Base-by-base conservation (phyloP, 192 early-diverging fungal species). In the Umbelopsis sp. region DNA sequence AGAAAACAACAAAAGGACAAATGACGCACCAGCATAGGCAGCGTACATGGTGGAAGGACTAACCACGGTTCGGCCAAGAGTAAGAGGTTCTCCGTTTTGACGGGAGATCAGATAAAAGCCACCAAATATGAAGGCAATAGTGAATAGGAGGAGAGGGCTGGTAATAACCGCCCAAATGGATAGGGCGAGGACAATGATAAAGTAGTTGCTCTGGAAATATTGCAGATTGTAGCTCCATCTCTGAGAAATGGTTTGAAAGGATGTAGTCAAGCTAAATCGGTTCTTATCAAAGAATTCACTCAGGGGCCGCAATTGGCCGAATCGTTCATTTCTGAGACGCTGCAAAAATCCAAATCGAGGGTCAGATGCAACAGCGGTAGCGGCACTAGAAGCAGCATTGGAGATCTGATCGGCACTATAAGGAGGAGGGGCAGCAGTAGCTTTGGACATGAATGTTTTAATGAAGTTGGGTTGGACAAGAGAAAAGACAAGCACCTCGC, bases 201-300 rank as follows among this genome's bases (percentile, higher is more conserved):
- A 75, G 67, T 89, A 89, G 74, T 89, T 89, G 33, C 79, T 78
- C 64, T 87, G 85, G 71, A 84, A 89, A 51, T 89, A 83, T 33
- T 72, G 76, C 18, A 89, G 69, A 70, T 89, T 89, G 64, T 87
- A 87, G 67, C 82, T 80, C 71, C 74, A 80, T 47, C 78, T 71
- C 25, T 72, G 61, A 9, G 67, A 71, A 49, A 80, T 76, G 47
- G 71, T 66, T 4, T 67, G 71, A 27, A 76, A 78, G 30, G 73
- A 74, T 64, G 68, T 73, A 8, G 86, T 84, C 35, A 80, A 71
- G 10, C 76, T 81, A 44, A 89, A 68, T 50, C 88, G 73, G 64
- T 85, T 82, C 64, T 68, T 83, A 77, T 86, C 84, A 79, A 88
- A 86, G 72, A 88, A 88, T 47, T 88, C 86, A 53, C 71, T 67